Percentiles rank a stretch among this genome's conserved stretches.
Evolutionary conservation across 1,284 basidiomycete genomes (phyloP).

Genomic region (Dichomitus squalens): DNA sequence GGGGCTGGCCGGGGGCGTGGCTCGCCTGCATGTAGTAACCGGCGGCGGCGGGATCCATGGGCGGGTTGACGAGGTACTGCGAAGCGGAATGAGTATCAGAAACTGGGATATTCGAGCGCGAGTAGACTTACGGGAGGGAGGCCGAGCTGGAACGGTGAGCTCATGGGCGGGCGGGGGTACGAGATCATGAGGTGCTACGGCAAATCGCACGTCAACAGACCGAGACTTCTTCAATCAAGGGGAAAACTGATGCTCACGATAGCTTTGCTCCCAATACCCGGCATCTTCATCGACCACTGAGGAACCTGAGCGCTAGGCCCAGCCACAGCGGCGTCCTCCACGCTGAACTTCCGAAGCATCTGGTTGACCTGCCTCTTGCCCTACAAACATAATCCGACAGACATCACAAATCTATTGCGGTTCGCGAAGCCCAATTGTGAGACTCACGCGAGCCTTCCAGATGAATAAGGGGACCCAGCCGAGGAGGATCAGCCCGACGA

Average conservation of each 20-base stretch:
- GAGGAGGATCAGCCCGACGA: constrained; percentile 42
- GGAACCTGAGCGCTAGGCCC: constrained; percentile 37
- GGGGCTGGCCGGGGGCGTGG: constrained; percentile 18
- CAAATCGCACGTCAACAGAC: background rate
- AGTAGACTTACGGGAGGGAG: constrained; percentile 44
- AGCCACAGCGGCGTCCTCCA: constrained; percentile 40
- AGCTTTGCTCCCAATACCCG: constrained; percentile 42
- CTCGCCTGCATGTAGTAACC: constrained; percentile 24
- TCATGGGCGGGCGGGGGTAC: constrained; percentile 37
- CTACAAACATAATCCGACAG: constrained; percentile 33
- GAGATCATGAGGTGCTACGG: constrained; percentile 44
- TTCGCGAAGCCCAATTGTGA: background rate
- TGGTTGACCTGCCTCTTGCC: constrained; percentile 45
- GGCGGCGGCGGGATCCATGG: constrained; percentile 27
- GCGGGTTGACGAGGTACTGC: constrained; percentile 37
- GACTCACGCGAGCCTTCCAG: constrained; percentile 52
- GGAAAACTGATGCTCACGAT: constrained; percentile 38
- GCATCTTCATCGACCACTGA: constrained; percentile 46
- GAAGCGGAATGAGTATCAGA: background rate
- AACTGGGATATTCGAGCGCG: background rate
- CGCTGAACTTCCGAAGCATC: constrained; percentile 46
- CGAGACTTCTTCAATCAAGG: background rate
- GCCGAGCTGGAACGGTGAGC: constrained; percentile 47
- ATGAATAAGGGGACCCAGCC: constrained; percentile 46
- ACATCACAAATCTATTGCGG: background rate